Conservation (phyloP, 768 basidiomycete species). For the Podaxis carcinomalis region DNA sequence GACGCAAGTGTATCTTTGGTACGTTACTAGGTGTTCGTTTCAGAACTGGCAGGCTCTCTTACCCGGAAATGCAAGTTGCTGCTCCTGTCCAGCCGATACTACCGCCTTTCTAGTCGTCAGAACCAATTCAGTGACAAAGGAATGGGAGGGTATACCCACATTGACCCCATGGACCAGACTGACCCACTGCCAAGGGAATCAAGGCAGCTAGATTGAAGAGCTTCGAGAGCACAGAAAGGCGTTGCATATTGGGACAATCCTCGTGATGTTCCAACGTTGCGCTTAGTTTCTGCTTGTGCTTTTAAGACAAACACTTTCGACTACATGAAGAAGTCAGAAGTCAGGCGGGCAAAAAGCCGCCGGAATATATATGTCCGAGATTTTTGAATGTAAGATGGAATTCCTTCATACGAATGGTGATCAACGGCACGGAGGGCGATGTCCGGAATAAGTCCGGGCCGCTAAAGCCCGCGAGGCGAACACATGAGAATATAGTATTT, state of each 20-base stretch:
- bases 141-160: constrained; percentile 12
- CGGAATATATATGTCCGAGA: not conserved
- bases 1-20: constrained; percentile 17
- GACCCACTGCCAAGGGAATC: constrained; percentile 16
- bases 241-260: constrained; percentile 11
- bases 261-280: not conserved
- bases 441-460: not conserved
- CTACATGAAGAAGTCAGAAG: not conserved
- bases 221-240: constrained; percentile 9
- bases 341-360: not conserved
- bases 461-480: not conserved
- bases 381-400: not conserved
- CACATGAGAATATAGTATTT: not conserved
- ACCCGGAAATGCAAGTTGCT: constrained; percentile 39
- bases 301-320: not conserved
- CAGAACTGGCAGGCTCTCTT: not conserved
- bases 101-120: constrained; percentile 16
- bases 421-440: not conserved
- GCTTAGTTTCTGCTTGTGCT: not conserved
- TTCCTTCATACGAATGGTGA: not conserved
- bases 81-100: constrained; percentile 36
- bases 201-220: constrained; percentile 11
- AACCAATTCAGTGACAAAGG: not conserved
- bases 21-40: not conserved
- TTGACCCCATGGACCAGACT: constrained; percentile 20